Evolutionary conservation across 2,329 filamentous ascomycete species (phyloP).

Genomic region (Cytospora schulzeri): DNA sequence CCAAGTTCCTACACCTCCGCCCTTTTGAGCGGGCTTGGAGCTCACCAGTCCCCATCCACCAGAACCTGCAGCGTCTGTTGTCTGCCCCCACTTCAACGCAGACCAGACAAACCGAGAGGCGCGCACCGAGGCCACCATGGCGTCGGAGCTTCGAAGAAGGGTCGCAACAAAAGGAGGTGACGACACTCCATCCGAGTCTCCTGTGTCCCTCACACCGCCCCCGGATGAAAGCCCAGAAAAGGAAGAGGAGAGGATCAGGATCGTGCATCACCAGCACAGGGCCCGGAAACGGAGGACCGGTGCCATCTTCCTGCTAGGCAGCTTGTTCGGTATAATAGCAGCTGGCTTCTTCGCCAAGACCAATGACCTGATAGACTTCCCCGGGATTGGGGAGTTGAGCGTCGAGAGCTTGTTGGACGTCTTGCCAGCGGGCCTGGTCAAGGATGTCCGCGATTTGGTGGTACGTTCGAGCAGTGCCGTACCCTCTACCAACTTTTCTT

Average conservation of each 20-base stretch:
- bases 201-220: slow-evolving; percentile 30
- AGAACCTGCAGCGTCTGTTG: slow-evolving; percentile 5
- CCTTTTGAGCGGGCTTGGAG: not conserved
- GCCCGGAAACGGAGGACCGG: slow-evolving; percentile 73
- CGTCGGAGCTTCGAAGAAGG: slow-evolving; percentile 27
- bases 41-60: not conserved
- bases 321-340: slow-evolving; percentile 84
- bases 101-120: slow-evolving; percentile 3
- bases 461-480: slow-evolving; percentile 50
- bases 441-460: slow-evolving; percentile 82
- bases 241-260: slow-evolving; percentile 42
- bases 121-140: slow-evolving; percentile 20
- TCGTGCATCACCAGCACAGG: slow-evolving; percentile 49
- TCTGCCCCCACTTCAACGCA: slow-evolving; percentile 4
- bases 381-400: slow-evolving; percentile 70
- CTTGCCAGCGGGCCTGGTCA: slow-evolving; percentile 81
- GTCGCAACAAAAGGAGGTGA: slow-evolving; percentile 30
- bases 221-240: slow-evolving; percentile 41
- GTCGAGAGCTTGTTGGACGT: slow-evolving; percentile 87
- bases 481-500: not conserved
- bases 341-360: slow-evolving; percentile 88
- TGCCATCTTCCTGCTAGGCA: slow-evolving; percentile 84
- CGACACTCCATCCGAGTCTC: slow-evolving; percentile 35
- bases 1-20: not conserved
- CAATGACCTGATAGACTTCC: slow-evolving; percentile 86